Evolutionary conservation across 2,329 filamentous ascomycete species (phyloP), one percentile per base, ranked within the genome.

Genomic region (Teratosphaeria viscida): DNA sequence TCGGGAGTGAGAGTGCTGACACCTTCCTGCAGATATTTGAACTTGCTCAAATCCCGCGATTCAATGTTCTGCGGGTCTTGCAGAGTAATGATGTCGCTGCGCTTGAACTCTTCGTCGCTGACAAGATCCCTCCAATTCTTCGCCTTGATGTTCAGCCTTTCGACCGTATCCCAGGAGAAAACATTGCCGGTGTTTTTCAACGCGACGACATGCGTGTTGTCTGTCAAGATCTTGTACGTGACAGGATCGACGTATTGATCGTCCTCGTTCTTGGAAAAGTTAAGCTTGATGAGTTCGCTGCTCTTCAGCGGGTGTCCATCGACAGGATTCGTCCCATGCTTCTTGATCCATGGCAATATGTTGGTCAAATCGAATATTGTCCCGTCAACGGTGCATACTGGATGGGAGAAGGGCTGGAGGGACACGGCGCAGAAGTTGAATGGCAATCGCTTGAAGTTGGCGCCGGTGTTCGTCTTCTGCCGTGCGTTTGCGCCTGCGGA

Each of bases 351-450:
- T 56, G 91, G 86, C 49, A 91, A 80, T 61, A 99, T 97, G 70
- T 96, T 90, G 67, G 94, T 92, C 67, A 96, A 83, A 70, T 99
- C 95, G 75, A 97, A 99, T 61, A 95, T 92, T 12, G 87, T 94
- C 57, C 94, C 94, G 52, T 88, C 81, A 3, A 82, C 71, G 0
- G 92, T 97, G 79, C 94, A 99, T 39, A 99, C 94, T 5, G 94
- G 92, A 70, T 96, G 89, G 70, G 87, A 85, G 78, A 96, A 99
- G 7, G 95, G 95, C 72, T 97, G 94, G 37, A 99, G 86, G 62
- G 90, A 95, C 47, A 95, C 86, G 63, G 94, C 90, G 82, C 94
- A 99, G 77, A 94, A 97, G 80, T 96, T 97, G 83, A 95, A 99
- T 34, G 95, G 94, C 1, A 99, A 83, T 54, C 90, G 88, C 70